Conservation (phyloP, 305 asterid genomes). For the Fraxinus greggii region DNA sequence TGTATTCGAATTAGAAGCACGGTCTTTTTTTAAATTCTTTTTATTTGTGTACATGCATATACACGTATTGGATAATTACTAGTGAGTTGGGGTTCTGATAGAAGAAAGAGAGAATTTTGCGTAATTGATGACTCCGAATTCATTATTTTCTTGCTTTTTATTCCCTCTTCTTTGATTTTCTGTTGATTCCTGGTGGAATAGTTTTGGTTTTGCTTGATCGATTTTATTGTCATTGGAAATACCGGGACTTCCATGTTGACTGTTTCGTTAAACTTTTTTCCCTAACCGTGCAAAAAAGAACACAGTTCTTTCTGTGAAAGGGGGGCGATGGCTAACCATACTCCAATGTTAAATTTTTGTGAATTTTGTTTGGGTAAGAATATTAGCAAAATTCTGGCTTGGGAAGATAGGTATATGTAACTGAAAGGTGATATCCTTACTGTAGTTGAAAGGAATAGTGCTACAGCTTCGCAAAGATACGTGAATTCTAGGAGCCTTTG, state of each 20-base stretch:
- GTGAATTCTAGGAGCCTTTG: neutral
- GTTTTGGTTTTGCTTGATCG: neutral
- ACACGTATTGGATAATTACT: neutral
- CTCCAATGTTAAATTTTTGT: neutral
- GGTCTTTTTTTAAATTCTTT: neutral
- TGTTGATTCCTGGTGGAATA: neutral
- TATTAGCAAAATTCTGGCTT: neutral
- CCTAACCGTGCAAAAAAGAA: neutral
- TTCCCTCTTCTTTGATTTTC: neutral
- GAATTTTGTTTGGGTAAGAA: neutral
- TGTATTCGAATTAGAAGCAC: neutral
- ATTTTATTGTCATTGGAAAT: neutral
- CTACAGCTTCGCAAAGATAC: neutral
- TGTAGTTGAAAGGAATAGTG: neutral
- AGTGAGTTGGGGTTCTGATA: neutral
- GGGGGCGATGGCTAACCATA: neutral
- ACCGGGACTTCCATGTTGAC: neutral
- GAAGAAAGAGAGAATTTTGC: neutral
- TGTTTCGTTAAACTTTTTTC: neutral
- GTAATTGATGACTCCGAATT: neutral
- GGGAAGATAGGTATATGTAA: neutral
- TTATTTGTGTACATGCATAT: neutral
- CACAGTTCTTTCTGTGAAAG: neutral
- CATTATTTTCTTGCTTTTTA: neutral
- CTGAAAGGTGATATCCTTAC: neutral